Conservation (phyloP, 1,139 yeast genomes). For the Taphrina confusa region DNA sequence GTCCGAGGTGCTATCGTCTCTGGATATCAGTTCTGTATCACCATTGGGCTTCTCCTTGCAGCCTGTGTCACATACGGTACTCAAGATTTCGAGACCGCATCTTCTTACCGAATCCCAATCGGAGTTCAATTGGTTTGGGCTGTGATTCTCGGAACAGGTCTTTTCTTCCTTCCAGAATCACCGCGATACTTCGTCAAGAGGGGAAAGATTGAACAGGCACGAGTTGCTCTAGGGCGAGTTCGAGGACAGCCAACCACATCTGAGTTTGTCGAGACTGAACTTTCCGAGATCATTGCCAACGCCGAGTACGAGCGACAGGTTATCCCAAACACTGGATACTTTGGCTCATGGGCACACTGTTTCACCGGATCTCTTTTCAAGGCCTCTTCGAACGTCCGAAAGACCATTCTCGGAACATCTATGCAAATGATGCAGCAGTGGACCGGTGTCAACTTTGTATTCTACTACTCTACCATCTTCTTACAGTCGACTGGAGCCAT, state of each 20-base stretch:
- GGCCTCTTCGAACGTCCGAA: constrained; percentile 25
- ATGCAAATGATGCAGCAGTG: constrained; percentile 62
- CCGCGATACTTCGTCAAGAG: constrained; percentile 57
- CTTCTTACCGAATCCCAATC: constrained; percentile 73
- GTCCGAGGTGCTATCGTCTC: constrained; percentile 70
- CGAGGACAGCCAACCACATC: constrained; percentile 52
- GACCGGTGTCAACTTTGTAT: constrained; percentile 55
- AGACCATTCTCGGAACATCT: constrained; percentile 49
- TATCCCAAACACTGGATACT: constrained; percentile 50
- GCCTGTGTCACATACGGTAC: constrained; percentile 69
- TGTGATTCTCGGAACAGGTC: constrained; percentile 51
- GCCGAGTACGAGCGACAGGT: constrained; percentile 49
- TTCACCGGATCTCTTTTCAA: constrained; percentile 51
- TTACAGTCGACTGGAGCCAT: constrained; percentile 78
- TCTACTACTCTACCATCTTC: constrained; percentile 61
- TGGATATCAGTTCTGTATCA: constrained; percentile 68
- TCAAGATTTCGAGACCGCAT: constrained; percentile 55
- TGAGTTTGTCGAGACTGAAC: constrained; percentile 49
- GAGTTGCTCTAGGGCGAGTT: constrained; percentile 44
- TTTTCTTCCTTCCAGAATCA: constrained; percentile 58
- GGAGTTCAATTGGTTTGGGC: constrained; percentile 55
- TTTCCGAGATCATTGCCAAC: constrained; percentile 50
- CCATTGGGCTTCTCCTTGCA: constrained; percentile 69
- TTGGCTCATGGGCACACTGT: constrained; percentile 53
- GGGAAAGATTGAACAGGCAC: constrained; percentile 50